Evolutionary conservation across 2,329 filamentous ascomycete species (phyloP), one percentile per base, ranked within the genome.

Genomic region (Leptographium lundbergii): DNA sequence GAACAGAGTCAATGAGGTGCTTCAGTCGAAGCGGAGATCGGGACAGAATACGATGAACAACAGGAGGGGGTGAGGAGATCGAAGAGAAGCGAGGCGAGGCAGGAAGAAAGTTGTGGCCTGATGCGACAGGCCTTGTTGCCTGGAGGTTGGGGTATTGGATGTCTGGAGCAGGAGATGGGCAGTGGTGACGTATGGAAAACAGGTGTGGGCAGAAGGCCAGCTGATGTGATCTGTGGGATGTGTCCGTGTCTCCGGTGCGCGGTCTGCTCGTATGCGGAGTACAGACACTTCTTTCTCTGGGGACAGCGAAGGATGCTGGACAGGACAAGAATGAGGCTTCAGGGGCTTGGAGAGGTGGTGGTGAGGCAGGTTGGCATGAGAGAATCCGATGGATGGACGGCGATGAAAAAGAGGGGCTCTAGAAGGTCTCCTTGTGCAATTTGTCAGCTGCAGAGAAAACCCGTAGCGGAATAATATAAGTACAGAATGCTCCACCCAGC

Each of bases 381-480:
- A 57, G 48, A 53, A 57, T 39, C 36, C 17, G 29, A 58, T 48
- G 42, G 55, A 51, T 55, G 55, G 34, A 25, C 10, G 55, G 42
- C 42, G 55, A 57, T 34, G 55, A 48, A 62, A 62, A 64, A 64
- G 65, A 64, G 61, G 65, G 65, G 64, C 61, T 59, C 29, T 58
- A 59, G 45, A 59, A 62, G 60, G 63, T 59, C 53, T 42, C 54
- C 62, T 56, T 60, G 57, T 61, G 64, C 58, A 66, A 67, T 67
- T 67, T 67, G 66, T 67, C 61, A 67, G 63, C 51, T 52, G 36
- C 24, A 45, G 22, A 24, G n/a, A 19, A 52, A 10, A 32, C 1
- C 4, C 17, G 17, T 9, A n/a, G 39, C 42, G 42, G 19, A 17
- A n/a, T n/a, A 45, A 45, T 45, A 45, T 7, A 14, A 45, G 42